phyloP scores from a whole-genome alignment of 2,329 filamentous ascomycete genomes.

The Xylariaceae sp. region DNA sequence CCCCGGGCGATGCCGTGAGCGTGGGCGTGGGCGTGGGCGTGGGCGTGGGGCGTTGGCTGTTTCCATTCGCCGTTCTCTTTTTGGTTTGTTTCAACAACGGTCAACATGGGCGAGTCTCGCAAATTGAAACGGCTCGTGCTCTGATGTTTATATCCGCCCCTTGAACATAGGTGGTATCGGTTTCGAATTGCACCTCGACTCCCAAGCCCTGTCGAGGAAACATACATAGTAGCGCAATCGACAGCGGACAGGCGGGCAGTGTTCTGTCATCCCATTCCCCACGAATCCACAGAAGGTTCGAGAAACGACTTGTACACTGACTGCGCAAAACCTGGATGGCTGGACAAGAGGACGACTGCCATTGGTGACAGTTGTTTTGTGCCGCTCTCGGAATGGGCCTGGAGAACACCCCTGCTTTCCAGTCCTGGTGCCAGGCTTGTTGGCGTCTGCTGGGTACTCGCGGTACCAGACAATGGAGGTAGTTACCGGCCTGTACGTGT shows the following conservation, averaged over 20 bases:
- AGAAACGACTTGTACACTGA: conserved; percentile 33
- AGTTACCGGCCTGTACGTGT: background rate
- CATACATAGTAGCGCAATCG: no score
- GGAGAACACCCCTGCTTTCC: conserved; percentile 13
- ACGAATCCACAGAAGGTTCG: conserved; percentile 43
- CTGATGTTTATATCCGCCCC: background rate
- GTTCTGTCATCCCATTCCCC: background rate
- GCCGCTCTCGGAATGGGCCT: conserved; percentile 30
- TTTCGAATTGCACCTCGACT: background rate
- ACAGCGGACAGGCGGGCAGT: no score
- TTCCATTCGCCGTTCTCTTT: background rate
- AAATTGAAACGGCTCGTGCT: background rate
- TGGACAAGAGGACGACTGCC: conserved; percentile 4
- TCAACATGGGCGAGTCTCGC: background rate
- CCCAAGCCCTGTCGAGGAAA: no score
- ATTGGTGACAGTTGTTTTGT: conserved; percentile 17
- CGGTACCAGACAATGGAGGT: background rate
- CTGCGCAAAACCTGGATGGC: background rate
- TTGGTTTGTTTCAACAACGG: background rate
- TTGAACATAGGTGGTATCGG: no score
- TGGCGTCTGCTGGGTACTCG: background rate
- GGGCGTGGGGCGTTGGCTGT: background rate
- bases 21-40: background rate
- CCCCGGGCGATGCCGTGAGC: background rate
- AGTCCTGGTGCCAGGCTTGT: conserved; percentile 16